Evolutionary conservation across 371 early-diverging fungal genomes (phyloP), one percentile per base, ranked within the genome.

Genomic region (Lichtheimia ornata): DNA sequence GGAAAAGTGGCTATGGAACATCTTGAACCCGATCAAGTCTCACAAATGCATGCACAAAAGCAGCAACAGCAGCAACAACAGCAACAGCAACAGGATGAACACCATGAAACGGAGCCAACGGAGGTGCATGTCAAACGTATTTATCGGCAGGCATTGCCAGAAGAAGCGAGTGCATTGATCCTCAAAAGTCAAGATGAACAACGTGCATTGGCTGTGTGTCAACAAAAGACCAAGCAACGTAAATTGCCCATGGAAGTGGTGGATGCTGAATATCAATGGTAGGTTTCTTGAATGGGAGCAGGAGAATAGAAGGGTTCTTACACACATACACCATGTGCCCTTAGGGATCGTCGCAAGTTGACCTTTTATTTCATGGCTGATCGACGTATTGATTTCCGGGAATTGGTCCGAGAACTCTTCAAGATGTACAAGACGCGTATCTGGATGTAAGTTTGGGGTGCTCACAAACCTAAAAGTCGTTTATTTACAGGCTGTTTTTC

Each of bases 381-480:
- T 53, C 88, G 91, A 52, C 87, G 99, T 54, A 93, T 99, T 63
- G 99, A 99, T 74, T 99, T 99, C 75, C 87, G 99, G 53, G 99
- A 99, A 69, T 84, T 99, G 51, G 99, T 99, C 41, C 91, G 97
- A 45, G 99, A 99, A 55, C 82, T 99, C 53, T 99, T 99, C 84
- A 97, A 97, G 72, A 91, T 95, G 41, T 99, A 97, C 83, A 99
- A 99, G 82, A 98, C 97, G 4, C 92, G 99, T 58, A 99, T 99
- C 62, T 99, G 99, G 99, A 96, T 98, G 97, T 87, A 65, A 54
- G 65, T 59, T 11, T 40, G 14, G 20, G 17, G 17, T 9, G 28
- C 30, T 25, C 27, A 18, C 58, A 35, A 2, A 9, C 11, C 9
- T 35, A 43, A 3, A 58, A 12, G 6, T 41, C 15, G 5, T 44